These are phyloP conservation scores for Phaseolus lunatus DNA, from an alignment of 306 rosid species.

Conservation along the genomic window DNA sequence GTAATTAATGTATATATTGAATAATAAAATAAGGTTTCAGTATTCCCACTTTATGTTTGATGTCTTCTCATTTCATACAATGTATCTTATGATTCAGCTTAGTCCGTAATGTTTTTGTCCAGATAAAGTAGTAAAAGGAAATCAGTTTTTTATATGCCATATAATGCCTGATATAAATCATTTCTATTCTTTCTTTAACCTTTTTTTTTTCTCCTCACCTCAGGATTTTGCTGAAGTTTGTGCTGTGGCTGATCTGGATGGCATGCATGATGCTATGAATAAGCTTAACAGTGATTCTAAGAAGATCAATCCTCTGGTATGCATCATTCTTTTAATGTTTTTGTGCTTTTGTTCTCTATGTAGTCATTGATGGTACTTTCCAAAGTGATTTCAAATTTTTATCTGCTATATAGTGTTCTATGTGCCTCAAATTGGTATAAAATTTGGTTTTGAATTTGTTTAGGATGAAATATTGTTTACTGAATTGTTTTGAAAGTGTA, in stretches of 20 bases:
- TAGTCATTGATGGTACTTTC: constrained; percentile 24
- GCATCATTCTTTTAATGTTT: constrained; percentile 40
- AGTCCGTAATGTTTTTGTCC: no score
- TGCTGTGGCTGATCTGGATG: constrained; percentile 26
- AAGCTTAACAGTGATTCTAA: constrained; percentile 91
- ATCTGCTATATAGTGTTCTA: not conserved
- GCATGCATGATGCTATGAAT: constrained; percentile 99
- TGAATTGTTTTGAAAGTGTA: constrained; percentile 4
- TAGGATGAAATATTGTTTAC: not conserved
- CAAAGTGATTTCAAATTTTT: constrained; percentile 1
- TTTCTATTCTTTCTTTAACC: no score
- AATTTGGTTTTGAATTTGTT: constrained; percentile 7
- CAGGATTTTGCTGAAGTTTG: constrained; percentile 98
- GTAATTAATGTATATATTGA: no score
- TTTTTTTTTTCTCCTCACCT: not conserved
- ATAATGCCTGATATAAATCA: no score
- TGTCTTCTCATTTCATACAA: no score
- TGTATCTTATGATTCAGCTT: no score
- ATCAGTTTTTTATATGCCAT: no score
- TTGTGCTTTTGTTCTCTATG: constrained; percentile 8
- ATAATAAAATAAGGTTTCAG: no score
- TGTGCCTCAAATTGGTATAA: not conserved
- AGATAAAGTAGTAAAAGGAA: no score
- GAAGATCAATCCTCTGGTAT: constrained; percentile 92
- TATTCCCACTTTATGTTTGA: no score